Evolutionary conservation across 768 basidiomycete species (phyloP), one percentile per base, ranked within the genome.

Genomic region (Sporobolomyces pararoseus): DNA sequence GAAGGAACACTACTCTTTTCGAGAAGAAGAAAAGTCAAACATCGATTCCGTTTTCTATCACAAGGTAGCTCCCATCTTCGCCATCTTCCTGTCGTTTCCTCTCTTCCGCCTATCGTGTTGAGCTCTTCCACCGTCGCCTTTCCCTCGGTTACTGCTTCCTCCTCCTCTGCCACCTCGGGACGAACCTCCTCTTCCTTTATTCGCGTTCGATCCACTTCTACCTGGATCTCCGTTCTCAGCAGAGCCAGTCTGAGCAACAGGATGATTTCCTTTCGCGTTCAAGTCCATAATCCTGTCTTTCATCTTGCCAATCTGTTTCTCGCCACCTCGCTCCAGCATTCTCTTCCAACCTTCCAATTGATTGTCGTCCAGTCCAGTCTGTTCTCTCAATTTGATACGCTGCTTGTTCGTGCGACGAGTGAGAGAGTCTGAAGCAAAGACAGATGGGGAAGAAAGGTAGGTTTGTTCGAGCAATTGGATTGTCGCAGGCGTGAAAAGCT

Each of bases 271-370:
- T 29, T 37, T 35, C 31, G 71, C 70, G 57, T 88, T 87, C 10
- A 85, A 77, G 76, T 91, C 90, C 67, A 88, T 88, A 76, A 92
- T 86, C 78, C 88, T 91, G 70, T 84, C 82, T 4, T 88, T 79
- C 67, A 92, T 84, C 78, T 83, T 86, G 62, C 88, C 88, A 77
- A 90, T 89, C 73, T 84, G 85, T 4, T 88, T 88, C 86, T 89
- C 76, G 5, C 55, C 59, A 34, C 62, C 34, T 12, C 23, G 37
- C 51, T 32, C 47, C 17, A 61, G 25, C 88, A 95, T 91, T 64
- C 89, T 86, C 65, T 80, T 84, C 92, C 92, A 96, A 0, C 92
- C 93, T 79, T 96, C 92, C 32, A 96, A 86, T 77, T 95, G 92
- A 74, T 88, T 88, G 76, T 96, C 86, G 14, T 78, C 81, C 86